These are phyloP conservation scores for Elsinoe fawcettii DNA, from an alignment of 2,329 filamentous ascomycete genomes.

Conservation along the genomic window DNA sequence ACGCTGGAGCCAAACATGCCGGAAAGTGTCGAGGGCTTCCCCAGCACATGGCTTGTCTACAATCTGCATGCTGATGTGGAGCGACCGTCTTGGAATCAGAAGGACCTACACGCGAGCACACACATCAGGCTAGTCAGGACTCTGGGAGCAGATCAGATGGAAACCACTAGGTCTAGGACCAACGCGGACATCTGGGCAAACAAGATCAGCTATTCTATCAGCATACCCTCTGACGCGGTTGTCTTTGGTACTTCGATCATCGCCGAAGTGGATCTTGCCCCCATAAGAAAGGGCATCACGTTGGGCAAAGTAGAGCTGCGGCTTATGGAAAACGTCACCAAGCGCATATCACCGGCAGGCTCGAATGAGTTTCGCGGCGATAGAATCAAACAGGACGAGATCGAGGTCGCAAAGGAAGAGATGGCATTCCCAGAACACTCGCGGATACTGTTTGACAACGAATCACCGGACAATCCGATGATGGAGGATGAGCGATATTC, in stretches of 20 bases:
- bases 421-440: slow-evolving; percentile 33
- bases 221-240: slow-evolving; percentile 86
- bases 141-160: slow-evolving; percentile 61
- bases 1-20: slow-evolving; percentile 44
- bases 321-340: slow-evolving; percentile 67
- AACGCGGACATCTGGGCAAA: slow-evolving; percentile 97
- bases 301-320: slow-evolving; percentile 76
- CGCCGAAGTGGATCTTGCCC: slow-evolving; percentile 79
- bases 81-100: slow-evolving; percentile 70
- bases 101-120: slow-evolving; percentile 75
- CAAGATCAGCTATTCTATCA: slow-evolving; percentile 93
- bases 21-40: slow-evolving; percentile 85
- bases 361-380: slow-evolving; percentile 28
- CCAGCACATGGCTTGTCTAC: slow-evolving; percentile 81
- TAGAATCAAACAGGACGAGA: slow-evolving; percentile 29
- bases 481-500: slow-evolving; percentile 50
- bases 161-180: slow-evolving; percentile 44
- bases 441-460: slow-evolving; percentile 30
- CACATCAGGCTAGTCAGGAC: slow-evolving; percentile 44
- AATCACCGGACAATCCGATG: slow-evolving; percentile 32
- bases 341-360: slow-evolving; percentile 29
- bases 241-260: slow-evolving; percentile 84
- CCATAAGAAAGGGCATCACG: slow-evolving; percentile 77
- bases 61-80: slow-evolving; percentile 84
- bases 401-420: slow-evolving; percentile 31